Evolutionary conservation across 495 filamentous ascomycete genomes (phyloP), one percentile per base, ranked within the genome.

Genomic region (Penicillium subrubescens): DNA sequence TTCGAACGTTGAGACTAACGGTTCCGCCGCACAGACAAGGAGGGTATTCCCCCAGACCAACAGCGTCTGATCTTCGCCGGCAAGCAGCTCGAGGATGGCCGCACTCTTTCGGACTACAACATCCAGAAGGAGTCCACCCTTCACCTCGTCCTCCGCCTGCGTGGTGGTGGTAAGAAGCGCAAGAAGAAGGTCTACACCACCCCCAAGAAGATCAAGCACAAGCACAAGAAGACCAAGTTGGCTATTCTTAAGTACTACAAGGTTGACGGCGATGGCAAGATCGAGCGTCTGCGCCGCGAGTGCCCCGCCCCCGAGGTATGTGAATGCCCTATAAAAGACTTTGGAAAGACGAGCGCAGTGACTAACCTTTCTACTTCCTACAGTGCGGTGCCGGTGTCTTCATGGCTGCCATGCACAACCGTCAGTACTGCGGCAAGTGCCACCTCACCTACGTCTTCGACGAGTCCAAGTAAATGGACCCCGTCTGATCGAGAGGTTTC

Each of bases 121-220:
- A 99, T 99, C 86, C 95, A 99, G 89, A 99, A 99, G 89, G 95
- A 99, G 88, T 94, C 91, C 68, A 99, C 95, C 76, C 93, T 99
- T 66, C 95, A 99, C 84, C 86, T 98, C 68, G 96, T 99, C 70
- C 90, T 99, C 67, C 93, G 96, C 78, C 93, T 99, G 63, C 96
- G 95, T 87, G 95, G 95, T 82, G 86, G 84, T 76, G 92, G 82
- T 76, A 99, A 99, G 92, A 99, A 99, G 92, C 86, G 95, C 73
- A 99, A 99, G 92, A 99, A 99, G 94, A 99, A 99, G 93, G 95
- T 99, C 63, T 99, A 99, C 89, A 97, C 92, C 76, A 99, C 96
- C 72, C 95, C 95, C 77, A 99, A 99, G 94, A 99, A 99, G 91
- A 99, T 99, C 90, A 99, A 99, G 94, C 95, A 99, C 86, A 99